phyloP scores from a whole-genome alignment of 805 yeast genomes.

The Diddensiella santjacobensis region DNA sequence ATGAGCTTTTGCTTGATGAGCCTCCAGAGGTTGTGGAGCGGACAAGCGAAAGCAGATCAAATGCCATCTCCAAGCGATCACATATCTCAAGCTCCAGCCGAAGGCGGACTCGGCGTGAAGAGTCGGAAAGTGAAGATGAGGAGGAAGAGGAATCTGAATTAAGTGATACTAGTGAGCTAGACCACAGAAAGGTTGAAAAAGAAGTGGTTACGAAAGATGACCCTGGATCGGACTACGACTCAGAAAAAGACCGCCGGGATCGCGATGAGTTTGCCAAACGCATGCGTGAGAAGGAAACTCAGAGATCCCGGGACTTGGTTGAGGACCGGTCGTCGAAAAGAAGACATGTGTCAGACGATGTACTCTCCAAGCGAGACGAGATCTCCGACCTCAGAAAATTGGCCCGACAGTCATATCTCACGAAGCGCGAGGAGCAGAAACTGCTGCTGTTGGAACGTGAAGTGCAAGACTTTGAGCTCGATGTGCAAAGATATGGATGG shows the following conservation, averaged over 20 bases:
- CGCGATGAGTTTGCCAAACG: conserved; percentile 33
- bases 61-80: neutral
- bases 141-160: conserved; percentile 3
- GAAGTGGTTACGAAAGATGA: conserved; percentile 36
- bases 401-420: conserved; percentile 48
- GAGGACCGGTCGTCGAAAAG: conserved; percentile 1
- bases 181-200: conserved; percentile 12
- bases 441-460: conserved; percentile 44
- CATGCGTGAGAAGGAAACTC: conserved; percentile 21
- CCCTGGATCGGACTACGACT: conserved; percentile 28
- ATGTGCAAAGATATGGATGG: conserved; percentile 53
- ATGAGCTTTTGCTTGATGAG: conserved; percentile 17
- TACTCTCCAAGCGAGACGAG: conserved; percentile 6
- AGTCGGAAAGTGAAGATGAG: conserved; percentile 1
- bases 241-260: conserved; percentile 37
- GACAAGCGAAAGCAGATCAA: neutral
- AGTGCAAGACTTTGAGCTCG: conserved; percentile 46
- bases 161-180: conserved; percentile 6
- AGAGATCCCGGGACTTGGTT: conserved; percentile 1
- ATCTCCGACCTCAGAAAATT: conserved; percentile 38
- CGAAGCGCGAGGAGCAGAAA: conserved; percentile 47
- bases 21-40: conserved; percentile 1
- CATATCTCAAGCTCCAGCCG: neutral
- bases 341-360: conserved; percentile 3
- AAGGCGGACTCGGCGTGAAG: conserved; percentile 3